A percentile compares a stretch with the other conserved stretches of the same genome.
Conservation (phyloP, 371 early-diverging fungal species). For the Mucor circinelloides region DNA sequence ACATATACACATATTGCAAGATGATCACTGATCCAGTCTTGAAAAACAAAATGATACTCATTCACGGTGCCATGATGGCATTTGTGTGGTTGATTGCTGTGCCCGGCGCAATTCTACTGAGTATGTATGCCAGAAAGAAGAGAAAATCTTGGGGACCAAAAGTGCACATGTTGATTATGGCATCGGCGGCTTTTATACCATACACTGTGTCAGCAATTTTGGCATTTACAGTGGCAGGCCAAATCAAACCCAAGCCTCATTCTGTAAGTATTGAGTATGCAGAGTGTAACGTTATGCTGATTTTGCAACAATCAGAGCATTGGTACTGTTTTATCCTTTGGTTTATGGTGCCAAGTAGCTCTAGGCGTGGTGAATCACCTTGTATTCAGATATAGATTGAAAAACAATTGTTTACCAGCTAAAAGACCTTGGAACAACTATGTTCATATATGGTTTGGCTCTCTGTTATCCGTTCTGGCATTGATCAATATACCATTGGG, state of each 20-base stretch:
- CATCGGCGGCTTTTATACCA: constrained; percentile 25
- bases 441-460: constrained; percentile 39
- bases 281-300: not conserved
- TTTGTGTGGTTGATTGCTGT: constrained; percentile 41
- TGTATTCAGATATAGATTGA: constrained; percentile 28
- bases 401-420: constrained; percentile 15
- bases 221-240: constrained; percentile 25
- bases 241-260: constrained; percentile 27
- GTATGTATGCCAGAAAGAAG: constrained; percentile 35
- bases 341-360: constrained; percentile 30
- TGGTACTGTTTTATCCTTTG: constrained; percentile 31
- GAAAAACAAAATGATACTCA: constrained; percentile 18
- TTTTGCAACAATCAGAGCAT: constrained; percentile 15
- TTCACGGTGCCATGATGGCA: constrained; percentile 34
- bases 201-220: constrained; percentile 24
- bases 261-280: constrained; percentile 20
- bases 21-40: constrained; percentile 15
- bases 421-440: constrained; percentile 34
- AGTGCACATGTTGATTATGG: constrained; percentile 44
- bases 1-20: not conserved
- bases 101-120: constrained; percentile 29
- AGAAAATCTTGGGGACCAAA: constrained; percentile 33
- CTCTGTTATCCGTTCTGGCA: constrained; percentile 20
- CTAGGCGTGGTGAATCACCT: constrained; percentile 35
- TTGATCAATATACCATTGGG: constrained; percentile 39